Base-by-base conservation (phyloP, 164 flowering plant species). In the Stephania cephalantha region DNA sequence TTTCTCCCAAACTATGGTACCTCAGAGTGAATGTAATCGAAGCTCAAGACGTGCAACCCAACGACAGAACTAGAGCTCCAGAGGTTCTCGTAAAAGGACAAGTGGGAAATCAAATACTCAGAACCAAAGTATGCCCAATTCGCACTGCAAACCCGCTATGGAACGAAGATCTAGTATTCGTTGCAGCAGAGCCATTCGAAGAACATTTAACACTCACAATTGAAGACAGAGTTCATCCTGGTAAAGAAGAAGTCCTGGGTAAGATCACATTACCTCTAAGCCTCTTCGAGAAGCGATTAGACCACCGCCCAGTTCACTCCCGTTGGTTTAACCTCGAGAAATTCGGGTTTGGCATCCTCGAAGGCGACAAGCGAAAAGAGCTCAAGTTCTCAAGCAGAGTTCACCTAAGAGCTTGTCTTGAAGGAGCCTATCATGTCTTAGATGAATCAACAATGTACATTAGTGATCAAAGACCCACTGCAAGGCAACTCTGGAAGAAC, bases 1-100 rank as follows among this genome's bases (percentile, higher is more conserved):
- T 89, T 25, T 89, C 95, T 6, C 98, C 98, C n/a, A 93, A 93
- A 74, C 86, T 91, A 1, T 93, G 97, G 98, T 91, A 93, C 76
- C 84, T 93, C 25, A 80, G 97, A 72, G 97, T 93, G 20, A 91
- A 93, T 69, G 91, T 93, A n/a, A 91, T 93, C 53, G 98, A 91
- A 85, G 97, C 97, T 10, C 98, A 91, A 70, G 97, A 91, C 74
- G 78, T 90, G 0, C 90, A 89, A 74, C 85, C 97, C 44, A 76
- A 70, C 25, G 94, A 91, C 74, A 83, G 68, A 71, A 80, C 78
- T 78, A 88, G 87, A 46, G 67, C 75, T 1, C 97, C 97, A 1
- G 88, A 90, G 69, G 89, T 79, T 12, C 85, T 79, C 75, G 90
- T 89, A 25, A 90, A 89, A 79, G 90, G 79, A 71, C 91, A 87